Evolutionary conservation across 1,284 basidiomycete genomes (phyloP), one percentile per base, ranked within the genome.

Genomic region (Ustilago cynodontis): DNA sequence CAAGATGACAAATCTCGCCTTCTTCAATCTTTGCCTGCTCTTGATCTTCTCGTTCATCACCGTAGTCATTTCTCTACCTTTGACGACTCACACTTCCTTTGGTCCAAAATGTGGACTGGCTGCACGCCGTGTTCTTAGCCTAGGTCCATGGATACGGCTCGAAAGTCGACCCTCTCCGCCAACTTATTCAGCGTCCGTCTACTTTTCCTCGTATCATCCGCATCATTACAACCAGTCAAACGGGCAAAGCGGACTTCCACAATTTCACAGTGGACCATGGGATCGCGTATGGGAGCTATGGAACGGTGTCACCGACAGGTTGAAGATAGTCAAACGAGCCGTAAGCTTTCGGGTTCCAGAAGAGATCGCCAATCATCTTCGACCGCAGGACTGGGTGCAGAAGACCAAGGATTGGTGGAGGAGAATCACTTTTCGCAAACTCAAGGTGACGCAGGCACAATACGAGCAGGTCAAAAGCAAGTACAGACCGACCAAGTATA

Each of bases 181-280:
- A 54, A 10, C 54, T n/a, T n/a, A 14, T 10, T 24, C 51, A 24
- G 24, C 39, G 8, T 26, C n/a, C n/a, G 22, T 3, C 16, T 29
- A 28, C 14, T 14, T 39, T 9, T 33, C 22, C 33, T 28, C 50
- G 47, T 26, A 33, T 22, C 50, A 13, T 11, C 20, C 11, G 14
- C 49, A n/a, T 9, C 26, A 41, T 26, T 11, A 29, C 24, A 41
- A 47, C 16, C 35, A 39, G 0, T 29, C 37, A 11, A 26, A 45
- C n/a, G 24, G 18, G 1, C 24, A 57, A 0, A 8, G 33, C 14
- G 53, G 50, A 7, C 10, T 50, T 0, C 45, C 56, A 0, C 41
- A 50, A 24, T 47, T 14, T 1, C 57, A 41, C 14, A 47, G 47
- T 9, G 70, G 70, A n/a, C 70, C 70, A 1, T 72, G 70, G 70